These are phyloP conservation scores for Carex arenaria DNA, from an alignment of 202 grass and related monocot species.

Conservation along the genomic window DNA sequence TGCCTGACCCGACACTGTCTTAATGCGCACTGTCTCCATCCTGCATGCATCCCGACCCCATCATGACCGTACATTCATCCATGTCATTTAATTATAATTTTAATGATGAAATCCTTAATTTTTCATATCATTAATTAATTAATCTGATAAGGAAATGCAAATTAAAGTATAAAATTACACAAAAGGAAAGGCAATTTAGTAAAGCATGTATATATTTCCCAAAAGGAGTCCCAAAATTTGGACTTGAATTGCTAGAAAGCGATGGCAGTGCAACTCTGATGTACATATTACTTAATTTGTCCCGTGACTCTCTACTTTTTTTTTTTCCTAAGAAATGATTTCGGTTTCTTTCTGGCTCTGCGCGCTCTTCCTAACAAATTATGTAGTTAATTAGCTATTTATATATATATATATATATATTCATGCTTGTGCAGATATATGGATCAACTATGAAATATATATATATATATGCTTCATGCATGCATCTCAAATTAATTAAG, in stretches of 20 bases:
- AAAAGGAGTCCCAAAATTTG: neutral
- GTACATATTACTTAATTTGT: neutral
- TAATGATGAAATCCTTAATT: neutral
- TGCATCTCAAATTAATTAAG: neutral
- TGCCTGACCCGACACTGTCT: conserved; percentile 46
- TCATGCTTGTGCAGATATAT: neutral
- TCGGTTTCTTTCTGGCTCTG: neutral
- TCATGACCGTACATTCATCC: neutral
- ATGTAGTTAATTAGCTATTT: neutral
- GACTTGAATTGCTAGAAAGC: neutral
- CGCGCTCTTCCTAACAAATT: neutral
- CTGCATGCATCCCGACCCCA: neutral
- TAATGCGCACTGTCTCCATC: conserved; percentile 65
- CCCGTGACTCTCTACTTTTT: neutral
- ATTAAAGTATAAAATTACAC: no score
- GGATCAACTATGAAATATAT: neutral
- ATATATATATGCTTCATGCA: neutral
- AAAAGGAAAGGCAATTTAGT: no score
- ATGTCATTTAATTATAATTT: neutral
- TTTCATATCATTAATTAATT: no score
- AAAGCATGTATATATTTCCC: neutral
- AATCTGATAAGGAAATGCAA: no score
- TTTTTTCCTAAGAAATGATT: neutral
- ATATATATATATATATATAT: neutral
- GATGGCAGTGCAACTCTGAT: neutral